Base-by-base conservation (phyloP, 73 alveolate genomes). In the Effrenium voratum region DNA sequence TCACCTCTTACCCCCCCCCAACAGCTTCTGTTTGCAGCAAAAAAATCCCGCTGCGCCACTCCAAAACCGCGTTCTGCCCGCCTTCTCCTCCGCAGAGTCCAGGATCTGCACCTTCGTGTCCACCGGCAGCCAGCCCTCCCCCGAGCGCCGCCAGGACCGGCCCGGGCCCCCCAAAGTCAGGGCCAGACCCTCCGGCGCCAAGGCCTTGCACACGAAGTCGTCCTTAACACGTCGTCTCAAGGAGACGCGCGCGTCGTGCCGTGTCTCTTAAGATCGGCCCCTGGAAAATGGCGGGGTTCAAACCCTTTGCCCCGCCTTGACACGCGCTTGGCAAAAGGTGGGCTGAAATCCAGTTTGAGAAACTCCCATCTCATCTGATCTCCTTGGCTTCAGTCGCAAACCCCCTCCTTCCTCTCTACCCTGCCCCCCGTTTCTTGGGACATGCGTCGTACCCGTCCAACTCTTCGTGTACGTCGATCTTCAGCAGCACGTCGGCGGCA, bases 81-180 rank as follows among this genome's bases (percentile, higher is more conserved):
- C 92, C 34, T 82, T 82, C 92, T 82, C 92, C 73, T 82, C 92
- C 16, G 92, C 92, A 12, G 92, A 47, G 92, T 82, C 92, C 92
- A 82, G 34, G 22, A 82, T 49, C 24, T 59, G 52, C 38, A 72
- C 46, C 92, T 82, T 82, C 92, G 49, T 34, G 73, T 82, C 92
- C 36, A 82, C 92, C 32, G 92, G 92, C 0, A 82, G 92, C 92
- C 92, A 82, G 46, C 92, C 92, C 38, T 47, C n/a, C 24, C 92
- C 92, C 38, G 92, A 82, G 49, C 92, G 72, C 4, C 92, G 92
- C 92, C 92, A 82, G 50, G 75, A 49, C 50, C 49, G 46, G 32
- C 92, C 92, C 2, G 92, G 92, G 28, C 92, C 92, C 13, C 92
- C 92, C 10, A 82, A 34, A 13, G 92, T 82, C 49, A 82, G 34